Evolutionary conservation across 2,329 filamentous ascomycete genomes (phyloP).

Genomic region (Fusarium globosum): DNA sequence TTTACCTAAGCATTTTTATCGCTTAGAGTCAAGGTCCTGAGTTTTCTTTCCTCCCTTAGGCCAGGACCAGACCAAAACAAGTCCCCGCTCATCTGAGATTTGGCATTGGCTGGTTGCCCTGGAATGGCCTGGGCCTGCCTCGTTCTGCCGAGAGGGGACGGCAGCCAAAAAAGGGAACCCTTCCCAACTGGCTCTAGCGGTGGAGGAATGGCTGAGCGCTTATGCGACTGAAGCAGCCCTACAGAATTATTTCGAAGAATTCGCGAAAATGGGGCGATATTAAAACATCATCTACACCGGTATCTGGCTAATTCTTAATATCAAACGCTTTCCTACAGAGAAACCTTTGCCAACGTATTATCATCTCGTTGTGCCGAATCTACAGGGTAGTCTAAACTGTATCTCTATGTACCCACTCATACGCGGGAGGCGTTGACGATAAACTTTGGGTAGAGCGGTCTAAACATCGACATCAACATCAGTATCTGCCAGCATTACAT

Average conservation of each 20-base stretch:
- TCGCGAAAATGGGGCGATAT: neutral
- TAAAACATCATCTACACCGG: rapidly evolving
- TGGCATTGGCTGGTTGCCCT: constrained; percentile 12
- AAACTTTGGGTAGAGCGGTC: neutral
- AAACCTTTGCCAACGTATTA: no score
- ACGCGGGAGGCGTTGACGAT: neutral
- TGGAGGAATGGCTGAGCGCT: neutral
- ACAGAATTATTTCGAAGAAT: neutral
- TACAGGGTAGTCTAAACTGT: neutral
- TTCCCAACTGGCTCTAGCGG: constrained; percentile 11
- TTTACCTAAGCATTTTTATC: no score
- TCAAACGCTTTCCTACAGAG: rapidly evolving
- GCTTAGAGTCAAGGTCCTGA: no score
- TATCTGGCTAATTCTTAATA: rapidly evolving
- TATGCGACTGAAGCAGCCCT: constrained; percentile 13
- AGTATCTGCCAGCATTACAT: neutral
- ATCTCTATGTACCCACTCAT: neutral
- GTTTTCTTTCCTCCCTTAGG: neutral
- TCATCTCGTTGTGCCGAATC: rapidly evolving
- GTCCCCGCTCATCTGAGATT: constrained; percentile 6
- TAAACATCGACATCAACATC: neutral
- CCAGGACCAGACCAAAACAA: constrained; percentile 8
- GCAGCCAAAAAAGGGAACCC: neutral
- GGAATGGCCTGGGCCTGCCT: constrained; percentile 19
- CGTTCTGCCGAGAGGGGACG: constrained; percentile 9